Conservation (phyloP, 73 alveolate genomes). For the Paramecium biaurelia region DNA sequence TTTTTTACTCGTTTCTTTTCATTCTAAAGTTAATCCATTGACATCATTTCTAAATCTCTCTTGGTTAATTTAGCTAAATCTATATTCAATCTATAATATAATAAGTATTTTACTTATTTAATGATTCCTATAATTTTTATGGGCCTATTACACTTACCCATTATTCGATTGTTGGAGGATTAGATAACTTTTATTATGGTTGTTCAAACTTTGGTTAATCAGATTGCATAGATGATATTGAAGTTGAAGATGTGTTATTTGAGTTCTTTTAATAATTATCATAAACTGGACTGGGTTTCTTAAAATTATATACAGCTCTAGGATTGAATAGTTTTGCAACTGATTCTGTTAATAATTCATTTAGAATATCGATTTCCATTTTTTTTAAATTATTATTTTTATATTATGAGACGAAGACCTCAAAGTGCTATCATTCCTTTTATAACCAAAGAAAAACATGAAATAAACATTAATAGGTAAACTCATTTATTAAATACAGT, state of each 20-base stretch:
- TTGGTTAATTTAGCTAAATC: conserved; percentile 40
- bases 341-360: conserved; percentile 76
- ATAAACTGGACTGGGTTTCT: conserved; percentile 23
- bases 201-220: conserved; percentile 57
- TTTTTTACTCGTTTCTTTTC: conserved; percentile 85
- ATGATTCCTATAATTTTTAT: conserved; percentile 53
- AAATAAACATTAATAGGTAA: neutral
- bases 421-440: neutral
- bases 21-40: conserved; percentile 66
- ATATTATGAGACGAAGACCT: neutral
- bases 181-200: conserved; percentile 59
- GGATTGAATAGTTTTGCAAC: conserved; percentile 72
- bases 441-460: neutral
- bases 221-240: conserved; percentile 51
- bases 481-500: neutral
- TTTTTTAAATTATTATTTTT: neutral
- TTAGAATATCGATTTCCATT: conserved; percentile 82
- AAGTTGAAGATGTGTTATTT: conserved; percentile 28
- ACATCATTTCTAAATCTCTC: conserved; percentile 66
- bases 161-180: neutral
- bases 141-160: conserved; percentile 51
- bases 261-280: conserved; percentile 47
- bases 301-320: conserved; percentile 8
- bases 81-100: neutral
- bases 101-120: neutral